Evolutionary conservation across 495 filamentous ascomycete genomes (phyloP).

Genomic region (Tuber microsphaerosporum): DNA sequence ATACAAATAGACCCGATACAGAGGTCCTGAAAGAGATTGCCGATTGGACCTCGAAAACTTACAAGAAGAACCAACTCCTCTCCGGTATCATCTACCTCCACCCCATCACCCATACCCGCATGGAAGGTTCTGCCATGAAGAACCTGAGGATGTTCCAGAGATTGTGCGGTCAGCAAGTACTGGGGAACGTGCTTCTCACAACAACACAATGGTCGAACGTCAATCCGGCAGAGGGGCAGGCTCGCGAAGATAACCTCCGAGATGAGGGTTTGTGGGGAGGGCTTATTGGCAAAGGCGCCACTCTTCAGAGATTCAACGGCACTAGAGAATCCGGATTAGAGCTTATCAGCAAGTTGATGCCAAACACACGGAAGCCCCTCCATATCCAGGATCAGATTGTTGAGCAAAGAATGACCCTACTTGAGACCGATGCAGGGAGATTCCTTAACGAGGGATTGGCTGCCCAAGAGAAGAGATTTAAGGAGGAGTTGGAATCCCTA

Average conservation of each 20-base stretch:
- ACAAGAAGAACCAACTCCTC: slow-evolving; percentile 32
- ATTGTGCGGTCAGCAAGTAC: slow-evolving; percentile 43
- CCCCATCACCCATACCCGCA: slow-evolving; percentile 44
- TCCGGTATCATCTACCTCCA: slow-evolving; percentile 48
- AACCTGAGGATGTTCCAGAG: slow-evolving; percentile 47
- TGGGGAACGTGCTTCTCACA: slow-evolving; percentile 45
- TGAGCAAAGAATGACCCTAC: slow-evolving; percentile 33
- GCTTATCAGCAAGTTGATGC: slow-evolving; percentile 31
- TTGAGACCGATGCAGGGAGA: slow-evolving; percentile 43
- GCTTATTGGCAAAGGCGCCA: slow-evolving; percentile 39
- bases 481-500: not conserved
- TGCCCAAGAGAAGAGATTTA: slow-evolving; percentile 13
- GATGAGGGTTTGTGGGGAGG: slow-evolving; percentile 45
- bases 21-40: slow-evolving; percentile 45
- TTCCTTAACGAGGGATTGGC: slow-evolving; percentile 39
- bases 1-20: slow-evolving; percentile 44
- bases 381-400: slow-evolving; percentile 46
- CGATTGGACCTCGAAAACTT: slow-evolving; percentile 36
- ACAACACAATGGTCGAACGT: slow-evolving; percentile 48
- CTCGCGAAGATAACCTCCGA: slow-evolving; percentile 43
- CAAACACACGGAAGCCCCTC: slow-evolving; percentile 25
- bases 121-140: slow-evolving; percentile 43
- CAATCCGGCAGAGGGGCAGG: not conserved
- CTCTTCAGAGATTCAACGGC: slow-evolving; percentile 36
- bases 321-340: slow-evolving; percentile 40